Evolutionary conservation across 306 rosid species (phyloP), one percentile per base, ranked within the genome.

Genomic region (Quercus agrifolia): DNA sequence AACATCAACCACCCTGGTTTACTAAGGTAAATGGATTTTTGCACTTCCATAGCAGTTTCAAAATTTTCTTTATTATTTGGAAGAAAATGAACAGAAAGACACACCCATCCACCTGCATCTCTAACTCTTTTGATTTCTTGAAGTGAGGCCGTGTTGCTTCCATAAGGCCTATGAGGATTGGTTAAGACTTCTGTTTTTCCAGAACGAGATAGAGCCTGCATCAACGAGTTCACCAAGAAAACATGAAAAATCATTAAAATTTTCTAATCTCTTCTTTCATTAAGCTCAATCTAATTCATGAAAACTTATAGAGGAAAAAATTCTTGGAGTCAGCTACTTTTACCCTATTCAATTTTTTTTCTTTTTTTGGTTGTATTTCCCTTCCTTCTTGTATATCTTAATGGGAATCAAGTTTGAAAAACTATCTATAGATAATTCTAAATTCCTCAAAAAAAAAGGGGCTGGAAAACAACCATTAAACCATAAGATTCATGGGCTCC

Each of bases 61-160:
- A 12, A 9, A 18, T 33, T 15, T 33, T 18, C 28, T 62, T 13
- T 30, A 27, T 63, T 64, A 28, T 17, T 19, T n/a, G 52, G 27
- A 27, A 77, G 74, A 71, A 75, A 52, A 74, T 77, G 88, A 90
- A 87, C 38, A 81, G 90, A 87, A 83, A 85, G 91, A 95, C 98
- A 93, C 98, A 95, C 99, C 99, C 99, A 95, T 91, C 99, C 99
- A 90, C 99, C 98, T 93, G 98, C 99, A 76, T 93, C 97, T 90
- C 97, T 90, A 85, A 95, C 87, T 91, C 99, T 95, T 88, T 63
- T 91, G 78, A 95, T 89, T 84, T 95, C 99, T 89, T 91, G 90
- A 46, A 93, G 94, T 77, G 96, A 88, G 78, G 57, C 79, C 69
- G 77, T 90, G 90, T 90, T 93, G 84, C 80, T 95, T 85, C 99